Conservation (phyloP, 495 filamentous ascomycete genomes). For the Penicillium tannophilum region DNA sequence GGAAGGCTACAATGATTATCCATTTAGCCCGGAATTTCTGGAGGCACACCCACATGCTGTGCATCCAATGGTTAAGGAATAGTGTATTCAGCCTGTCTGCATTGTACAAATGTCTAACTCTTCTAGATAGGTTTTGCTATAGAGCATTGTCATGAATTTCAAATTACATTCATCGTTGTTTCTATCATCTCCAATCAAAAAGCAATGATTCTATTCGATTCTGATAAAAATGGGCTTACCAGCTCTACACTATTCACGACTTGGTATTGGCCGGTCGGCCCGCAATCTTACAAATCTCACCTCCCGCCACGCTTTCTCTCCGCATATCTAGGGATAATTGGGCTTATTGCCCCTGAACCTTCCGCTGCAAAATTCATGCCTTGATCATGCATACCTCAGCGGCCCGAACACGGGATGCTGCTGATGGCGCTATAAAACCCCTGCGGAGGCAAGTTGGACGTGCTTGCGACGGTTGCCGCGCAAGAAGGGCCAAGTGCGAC, state of each 20-base stretch:
- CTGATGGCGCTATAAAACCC: background rate
- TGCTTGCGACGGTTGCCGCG: conserved; percentile 9
- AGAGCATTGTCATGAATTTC: too few relatives aligned
- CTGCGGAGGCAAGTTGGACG: conserved; percentile 7
- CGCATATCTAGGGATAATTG: background rate
- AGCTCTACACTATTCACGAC: background rate
- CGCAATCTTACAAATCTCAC: background rate
- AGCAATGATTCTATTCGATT: background rate
- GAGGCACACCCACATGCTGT: background rate
- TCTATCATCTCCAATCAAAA: too few relatives aligned
- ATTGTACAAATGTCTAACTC: background rate
- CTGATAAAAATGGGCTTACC: background rate
- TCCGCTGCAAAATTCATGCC: background rate
- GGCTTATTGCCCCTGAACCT: background rate
- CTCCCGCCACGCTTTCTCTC: background rate
- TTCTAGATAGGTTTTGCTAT: too few relatives aligned
- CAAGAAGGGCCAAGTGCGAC: conserved; percentile 9
- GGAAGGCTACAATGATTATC: conserved; percentile 63
- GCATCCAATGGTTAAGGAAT: conserved; percentile 5
- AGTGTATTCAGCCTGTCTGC: background rate
- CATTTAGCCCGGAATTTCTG: conserved; percentile 22
- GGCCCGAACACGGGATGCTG: background rate
- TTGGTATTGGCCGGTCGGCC: background rate
- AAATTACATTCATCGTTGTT: too few relatives aligned
- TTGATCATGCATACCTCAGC: background rate